These are phyloP conservation scores for Psophocarpus tetragonolobus DNA, from an alignment of 306 rosid species.

Conservation along the genomic window DNA sequence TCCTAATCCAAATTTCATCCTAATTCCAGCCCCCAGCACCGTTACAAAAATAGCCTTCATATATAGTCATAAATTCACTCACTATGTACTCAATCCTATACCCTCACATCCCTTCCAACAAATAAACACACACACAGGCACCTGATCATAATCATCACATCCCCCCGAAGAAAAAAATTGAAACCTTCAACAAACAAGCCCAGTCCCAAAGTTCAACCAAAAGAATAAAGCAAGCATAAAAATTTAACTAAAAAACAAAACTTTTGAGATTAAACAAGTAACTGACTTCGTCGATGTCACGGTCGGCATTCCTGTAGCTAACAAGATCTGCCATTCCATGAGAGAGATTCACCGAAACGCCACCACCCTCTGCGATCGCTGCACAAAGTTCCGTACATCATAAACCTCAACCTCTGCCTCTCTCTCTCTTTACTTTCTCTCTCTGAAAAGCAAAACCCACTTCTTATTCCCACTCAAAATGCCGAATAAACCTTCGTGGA, in stretches of 20 bases:
- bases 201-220: slow-evolving; percentile 4
- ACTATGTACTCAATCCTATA: slow-evolving; percentile 3
- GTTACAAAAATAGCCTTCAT: slow-evolving; percentile 12
- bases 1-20: slow-evolving; percentile 21
- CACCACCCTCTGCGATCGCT: slow-evolving; percentile 95
- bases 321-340: slow-evolving; percentile 99
- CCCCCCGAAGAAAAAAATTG: background rate
- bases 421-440: slow-evolving; percentile 33
- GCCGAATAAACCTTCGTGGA: slow-evolving; percentile 46
- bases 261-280: background rate
- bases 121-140: slow-evolving; percentile 1
- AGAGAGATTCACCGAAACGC: slow-evolving; percentile 78
- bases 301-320: slow-evolving; percentile 90
- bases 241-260: slow-evolving; percentile 1
- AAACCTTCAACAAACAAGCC: background rate
- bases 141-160: slow-evolving; percentile 31
- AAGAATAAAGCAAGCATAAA: slow-evolving; percentile 25
- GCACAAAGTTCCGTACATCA: slow-evolving; percentile 90
- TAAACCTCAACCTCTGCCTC: slow-evolving; percentile 54
- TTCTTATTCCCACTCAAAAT: slow-evolving; percentile 34
- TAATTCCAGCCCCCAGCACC: background rate
- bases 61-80: slow-evolving; percentile 12
- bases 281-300: slow-evolving; percentile 84
- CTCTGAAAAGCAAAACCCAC: slow-evolving; percentile 39
- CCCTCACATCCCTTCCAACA: slow-evolving; percentile 22